Base-by-base conservation (phyloP, 2,329 filamentous ascomycete species). In the Neofusicoccum cordaticola region DNA sequence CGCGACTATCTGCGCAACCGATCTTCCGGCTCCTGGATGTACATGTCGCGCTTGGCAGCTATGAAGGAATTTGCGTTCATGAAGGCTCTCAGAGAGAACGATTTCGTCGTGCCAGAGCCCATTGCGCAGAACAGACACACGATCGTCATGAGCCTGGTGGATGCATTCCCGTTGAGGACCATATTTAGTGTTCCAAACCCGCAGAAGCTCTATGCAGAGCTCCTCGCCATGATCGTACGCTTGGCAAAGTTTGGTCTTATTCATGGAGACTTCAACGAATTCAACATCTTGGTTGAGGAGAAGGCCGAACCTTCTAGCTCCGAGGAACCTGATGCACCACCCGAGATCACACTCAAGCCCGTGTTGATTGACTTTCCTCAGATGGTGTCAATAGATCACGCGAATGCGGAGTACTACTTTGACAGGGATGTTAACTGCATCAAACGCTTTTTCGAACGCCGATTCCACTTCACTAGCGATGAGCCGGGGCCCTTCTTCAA, bases 201-300 rank as follows among this genome's bases (percentile, higher is more conserved):
- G 0, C 91, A 92, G 2, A 81, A 81, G n/a, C 83, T 99, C 5
- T 99, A 99, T 75, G 89, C 88, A n/a, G 92, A 98, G 66, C 82
- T 99, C 39, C 96, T 99, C 73, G 85, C 87, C 47, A 86, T 97
- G 70, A 92, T 99, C 64, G 82, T 99, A 48, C 86, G 88, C 34
- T 83, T 99, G 45, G 94, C 95, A 5, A 87, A 87, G 67, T 88
- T 93, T 70, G 95, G 95, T 6, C 82, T 99, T 53, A 99, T 99
- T 67, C 95, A 99, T 75, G 95, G 95, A 67, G 95, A 99, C 76
- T 99, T 96, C 82, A 99, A 99, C 81, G 96, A 99, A 78, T 99
- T 99, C 84, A 99, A 99, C 77, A 94, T 99, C 68, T 82, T 99
- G 39, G 88, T 99, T 75, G 92, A 95, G 74, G 94, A 98, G 76